Evolutionary conservation across 805 yeast genomes (phyloP).

Genomic region (Saturnispora silvae): DNA sequence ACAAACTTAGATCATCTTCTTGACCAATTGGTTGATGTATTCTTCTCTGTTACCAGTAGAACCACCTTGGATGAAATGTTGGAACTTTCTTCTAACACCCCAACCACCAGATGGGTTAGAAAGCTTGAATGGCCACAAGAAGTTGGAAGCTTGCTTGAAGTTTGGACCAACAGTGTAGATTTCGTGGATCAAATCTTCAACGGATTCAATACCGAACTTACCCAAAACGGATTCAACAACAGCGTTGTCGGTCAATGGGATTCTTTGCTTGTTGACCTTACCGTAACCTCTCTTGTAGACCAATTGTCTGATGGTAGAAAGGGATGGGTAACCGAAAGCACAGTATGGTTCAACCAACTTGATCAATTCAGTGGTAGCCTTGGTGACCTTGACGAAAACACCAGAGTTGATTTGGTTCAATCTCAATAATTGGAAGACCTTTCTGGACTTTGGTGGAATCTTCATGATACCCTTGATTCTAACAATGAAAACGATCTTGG

Average conservation of each 20-base stretch:
- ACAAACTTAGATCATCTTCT: slow-evolving; percentile 76
- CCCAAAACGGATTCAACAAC: slow-evolving; percentile 83
- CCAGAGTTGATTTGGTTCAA: slow-evolving; percentile 90
- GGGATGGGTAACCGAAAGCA: slow-evolving; percentile 95
- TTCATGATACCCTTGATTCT: slow-evolving; percentile 99
- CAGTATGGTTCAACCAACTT: slow-evolving; percentile 93
- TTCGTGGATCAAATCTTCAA: slow-evolving; percentile 94
- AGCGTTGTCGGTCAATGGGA: slow-evolving; percentile 77
- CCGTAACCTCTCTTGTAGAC: slow-evolving; percentile 97
- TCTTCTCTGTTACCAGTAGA: slow-evolving; percentile 97
- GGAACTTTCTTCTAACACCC: slow-evolving; percentile 95
- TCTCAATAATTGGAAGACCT: slow-evolving; percentile 90
- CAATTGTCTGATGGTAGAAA: slow-evolving; percentile 84
- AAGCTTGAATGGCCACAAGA: slow-evolving; percentile 96
- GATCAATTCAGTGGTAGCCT: slow-evolving; percentile 88
- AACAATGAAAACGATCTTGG: slow-evolving; percentile 87
- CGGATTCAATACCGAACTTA: slow-evolving; percentile 82
- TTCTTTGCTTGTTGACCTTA: slow-evolving; percentile 93
- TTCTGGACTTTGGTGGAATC: slow-evolving; percentile 99
- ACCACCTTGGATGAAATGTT: slow-evolving; percentile 97
- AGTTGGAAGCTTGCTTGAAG: slow-evolving; percentile 98
- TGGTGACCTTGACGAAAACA: slow-evolving; percentile 90
- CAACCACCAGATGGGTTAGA: slow-evolving; percentile 97
- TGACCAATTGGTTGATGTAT: slow-evolving; percentile 87
- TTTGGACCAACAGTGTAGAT: slow-evolving; percentile 94